Percentiles rank a stretch among this genome's conserved stretches.
Evolutionary conservation across 345 rosid genomes (phyloP).

Genomic region (Eucalyptus grandis): DNA sequence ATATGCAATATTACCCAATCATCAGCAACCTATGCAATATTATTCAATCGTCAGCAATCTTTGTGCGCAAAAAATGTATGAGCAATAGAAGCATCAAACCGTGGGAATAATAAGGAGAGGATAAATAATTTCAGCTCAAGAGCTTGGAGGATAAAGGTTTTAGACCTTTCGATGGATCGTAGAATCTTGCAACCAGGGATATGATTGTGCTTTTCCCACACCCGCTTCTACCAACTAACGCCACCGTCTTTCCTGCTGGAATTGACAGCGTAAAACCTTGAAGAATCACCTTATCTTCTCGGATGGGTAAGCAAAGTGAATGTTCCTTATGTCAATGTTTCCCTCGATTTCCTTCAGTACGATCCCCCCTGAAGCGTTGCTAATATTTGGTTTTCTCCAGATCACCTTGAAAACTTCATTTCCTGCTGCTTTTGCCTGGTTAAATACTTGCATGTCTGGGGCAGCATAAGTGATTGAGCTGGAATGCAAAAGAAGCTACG

Average conservation of each 20-base stretch:
- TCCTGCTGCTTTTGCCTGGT: slow-evolving; percentile 55
- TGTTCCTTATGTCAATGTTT: slow-evolving; percentile 18
- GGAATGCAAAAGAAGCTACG: background rate
- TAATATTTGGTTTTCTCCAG: slow-evolving; percentile 21
- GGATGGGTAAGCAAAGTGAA: slow-evolving; percentile 46
- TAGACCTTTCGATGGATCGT: slow-evolving; percentile 40
- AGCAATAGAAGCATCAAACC: background rate
- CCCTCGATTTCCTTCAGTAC: slow-evolving; percentile 16
- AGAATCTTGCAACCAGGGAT: slow-evolving; percentile 48
- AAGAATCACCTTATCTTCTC: slow-evolving; percentile 31
- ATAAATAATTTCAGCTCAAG: background rate
- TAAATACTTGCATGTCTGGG: slow-evolving; percentile 56
- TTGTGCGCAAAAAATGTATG: background rate
- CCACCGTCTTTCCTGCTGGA: slow-evolving; percentile 46
- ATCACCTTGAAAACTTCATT: slow-evolving; percentile 40
- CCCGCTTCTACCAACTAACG: slow-evolving; percentile 53
- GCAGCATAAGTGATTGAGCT: slow-evolving; percentile 59
- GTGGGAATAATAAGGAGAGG: background rate
- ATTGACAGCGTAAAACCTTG: slow-evolving; percentile 40
- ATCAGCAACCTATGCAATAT: background rate
- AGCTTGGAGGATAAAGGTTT: background rate
- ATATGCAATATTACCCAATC: background rate
- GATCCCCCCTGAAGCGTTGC: slow-evolving; percentile 8
- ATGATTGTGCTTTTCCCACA: slow-evolving; percentile 51
- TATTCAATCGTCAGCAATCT: too few species aligned